These are phyloP conservation scores for Trametes versicolor DNA, from an alignment of 1,284 basidiomycete genomes.

Conservation along the genomic window DNA sequence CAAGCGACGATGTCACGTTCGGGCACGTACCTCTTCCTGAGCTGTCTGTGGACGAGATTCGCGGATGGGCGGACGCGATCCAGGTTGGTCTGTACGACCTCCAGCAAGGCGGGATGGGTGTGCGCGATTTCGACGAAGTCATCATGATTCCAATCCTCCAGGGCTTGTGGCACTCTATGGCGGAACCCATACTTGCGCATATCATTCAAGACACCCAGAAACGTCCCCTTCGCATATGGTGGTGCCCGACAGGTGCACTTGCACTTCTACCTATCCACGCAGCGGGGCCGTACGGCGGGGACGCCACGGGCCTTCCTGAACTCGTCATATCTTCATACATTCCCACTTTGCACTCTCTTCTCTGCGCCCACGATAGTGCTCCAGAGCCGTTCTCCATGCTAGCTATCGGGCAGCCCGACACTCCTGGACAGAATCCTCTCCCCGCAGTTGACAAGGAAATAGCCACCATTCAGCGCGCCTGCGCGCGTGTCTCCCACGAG, in stretches of 20 bases:
- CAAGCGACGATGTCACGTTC: not conserved
- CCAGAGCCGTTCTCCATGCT: conserved; percentile 2
- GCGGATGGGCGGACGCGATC: conserved; percentile 17
- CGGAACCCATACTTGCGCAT: conserved; percentile 1
- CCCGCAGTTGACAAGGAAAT: conserved; percentile 17
- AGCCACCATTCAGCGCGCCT: conserved; percentile 7
- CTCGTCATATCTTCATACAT: conserved; percentile 40
- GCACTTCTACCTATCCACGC: conserved; percentile 40
- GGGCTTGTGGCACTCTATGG: conserved; percentile 3
- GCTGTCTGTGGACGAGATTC: conserved; percentile 2
- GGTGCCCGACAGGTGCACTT: conserved; percentile 39
- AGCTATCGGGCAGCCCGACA: conserved; percentile 15
- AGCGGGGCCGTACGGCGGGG: conserved; percentile 31
- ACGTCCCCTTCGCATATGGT: conserved; percentile 31
- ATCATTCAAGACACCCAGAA: not conserved
- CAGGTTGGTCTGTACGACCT: conserved; percentile 17
- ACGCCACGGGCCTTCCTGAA: conserved; percentile 22
- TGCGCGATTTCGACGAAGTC: conserved; percentile 18
- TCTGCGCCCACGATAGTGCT: conserved; percentile 10
- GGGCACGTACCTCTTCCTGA: conserved; percentile 19
- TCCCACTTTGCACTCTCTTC: conserved; percentile 32
- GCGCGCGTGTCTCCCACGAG: conserved; percentile 5
- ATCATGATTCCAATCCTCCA: conserved; percentile 16
- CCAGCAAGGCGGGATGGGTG: conserved; percentile 12
- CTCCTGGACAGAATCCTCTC: conserved; percentile 8